Percentiles rank a stretch among this genome's conserved stretches.
phyloP scores from a whole-genome alignment of 202 grass and related monocot species.

The Schoenoplectus tabernaemontani region DNA sequence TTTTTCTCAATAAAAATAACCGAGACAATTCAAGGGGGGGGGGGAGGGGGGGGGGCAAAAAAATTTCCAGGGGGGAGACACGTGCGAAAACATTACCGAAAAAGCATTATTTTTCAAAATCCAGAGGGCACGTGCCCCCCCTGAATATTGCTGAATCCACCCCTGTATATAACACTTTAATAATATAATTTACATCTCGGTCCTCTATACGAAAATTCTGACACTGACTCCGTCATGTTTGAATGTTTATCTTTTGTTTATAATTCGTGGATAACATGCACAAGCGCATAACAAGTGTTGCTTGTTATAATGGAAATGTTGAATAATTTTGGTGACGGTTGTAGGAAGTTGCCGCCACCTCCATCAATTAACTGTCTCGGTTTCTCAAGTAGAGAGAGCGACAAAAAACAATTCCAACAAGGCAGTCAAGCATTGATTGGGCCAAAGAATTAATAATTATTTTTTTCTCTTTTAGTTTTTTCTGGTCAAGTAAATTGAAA shows the following conservation, averaged over 20 bases:
- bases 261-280: not conserved
- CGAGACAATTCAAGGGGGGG: too few species aligned
- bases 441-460: not conserved
- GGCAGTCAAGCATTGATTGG: not conserved
- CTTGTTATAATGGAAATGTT: not conserved
- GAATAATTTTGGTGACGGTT: slow-evolving; percentile 19
- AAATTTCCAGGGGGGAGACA: too few species aligned
- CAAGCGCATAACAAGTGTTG: not conserved
- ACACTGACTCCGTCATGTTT: too few species aligned
- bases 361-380: slow-evolving; percentile 9
- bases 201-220: too few species aligned
- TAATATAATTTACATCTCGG: too few species aligned
- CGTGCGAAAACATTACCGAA: too few species aligned
- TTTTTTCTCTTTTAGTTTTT: not conserved
- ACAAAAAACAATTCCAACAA: slow-evolving; percentile 10
- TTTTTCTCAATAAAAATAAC: too few species aligned
- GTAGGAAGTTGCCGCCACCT: slow-evolving; percentile 11
- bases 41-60: too few species aligned
- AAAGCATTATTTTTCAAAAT: too few species aligned
- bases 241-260: not conserved
- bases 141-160: too few species aligned
- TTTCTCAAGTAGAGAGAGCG: not conserved
- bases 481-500: not conserved
- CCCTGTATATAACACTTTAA: too few species aligned
- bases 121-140: too few species aligned